Conservation (phyloP, 2,329 filamentous ascomycete species). For the Grosmannia clavigera region DNA sequence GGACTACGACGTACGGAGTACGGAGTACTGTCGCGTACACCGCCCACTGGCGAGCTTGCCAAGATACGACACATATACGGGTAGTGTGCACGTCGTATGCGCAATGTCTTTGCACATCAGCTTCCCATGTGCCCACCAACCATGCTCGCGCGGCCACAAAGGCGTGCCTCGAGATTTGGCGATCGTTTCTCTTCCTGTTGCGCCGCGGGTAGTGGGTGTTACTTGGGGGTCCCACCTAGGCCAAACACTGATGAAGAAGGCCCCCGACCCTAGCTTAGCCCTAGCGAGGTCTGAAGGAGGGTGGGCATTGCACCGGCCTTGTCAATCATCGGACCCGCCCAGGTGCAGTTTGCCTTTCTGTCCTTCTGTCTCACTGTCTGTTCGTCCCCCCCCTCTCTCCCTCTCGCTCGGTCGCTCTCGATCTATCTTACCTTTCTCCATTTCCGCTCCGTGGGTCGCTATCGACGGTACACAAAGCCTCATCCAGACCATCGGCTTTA, state of each 20-base stretch:
- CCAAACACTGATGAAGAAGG: not conserved
- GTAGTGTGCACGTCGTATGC: too few relatives aligned
- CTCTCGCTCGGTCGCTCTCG: too few relatives aligned
- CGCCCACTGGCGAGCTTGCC: too few relatives aligned
- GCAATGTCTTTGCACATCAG: not conserved
- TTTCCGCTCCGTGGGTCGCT: too few relatives aligned
- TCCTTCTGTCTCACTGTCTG: not conserved
- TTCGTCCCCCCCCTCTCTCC: too few relatives aligned
- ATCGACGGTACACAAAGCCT: too few relatives aligned
- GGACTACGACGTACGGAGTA: too few relatives aligned
- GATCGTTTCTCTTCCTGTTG: not conserved
- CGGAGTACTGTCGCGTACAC: too few relatives aligned
- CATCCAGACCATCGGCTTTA: too few relatives aligned
- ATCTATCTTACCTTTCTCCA: too few relatives aligned
- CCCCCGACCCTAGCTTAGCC: not conserved
- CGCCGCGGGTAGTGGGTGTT: not conserved
- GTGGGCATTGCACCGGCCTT: not conserved
- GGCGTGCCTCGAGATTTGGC: not conserved
- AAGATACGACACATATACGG: too few relatives aligned
- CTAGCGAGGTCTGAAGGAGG: not conserved
- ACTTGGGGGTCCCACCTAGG: not conserved
- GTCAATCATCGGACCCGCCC: slow-evolving; percentile 3
- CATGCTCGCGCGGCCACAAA: not conserved
- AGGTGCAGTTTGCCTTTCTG: not conserved
- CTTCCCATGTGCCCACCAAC: not conserved